A percentile compares a stretch with the other conserved stretches of the same genome.
Conservation (phyloP, 2,329 filamentous ascomycete species). For the Hypoxylon rubiginosum region DNA sequence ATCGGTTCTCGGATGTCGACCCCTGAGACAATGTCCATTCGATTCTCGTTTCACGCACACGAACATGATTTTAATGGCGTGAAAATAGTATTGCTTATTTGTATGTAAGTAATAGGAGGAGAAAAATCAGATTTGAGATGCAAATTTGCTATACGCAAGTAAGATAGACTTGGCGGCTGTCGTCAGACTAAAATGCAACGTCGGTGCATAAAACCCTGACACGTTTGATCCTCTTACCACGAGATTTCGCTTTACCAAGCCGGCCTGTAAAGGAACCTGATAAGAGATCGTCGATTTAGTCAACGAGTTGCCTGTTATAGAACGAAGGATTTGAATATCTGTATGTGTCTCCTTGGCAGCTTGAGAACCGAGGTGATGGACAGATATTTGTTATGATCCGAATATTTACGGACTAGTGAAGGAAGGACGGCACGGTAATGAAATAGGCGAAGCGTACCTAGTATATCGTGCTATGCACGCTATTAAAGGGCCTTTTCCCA, state of each 20-base stretch:
- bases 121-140: neutral
- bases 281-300: neutral
- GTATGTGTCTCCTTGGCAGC: neutral
- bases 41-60: neutral
- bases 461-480: slow-evolving; percentile 1
- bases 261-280: neutral
- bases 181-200: slow-evolving; percentile 1
- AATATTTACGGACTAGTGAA: neutral
- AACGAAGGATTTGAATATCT: neutral
- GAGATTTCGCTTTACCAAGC: neutral
- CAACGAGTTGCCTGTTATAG: slow-evolving; percentile 10
- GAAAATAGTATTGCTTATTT: neutral
- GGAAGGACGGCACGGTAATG: slow-evolving; percentile 9
- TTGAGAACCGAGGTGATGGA: neutral
- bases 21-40: neutral
- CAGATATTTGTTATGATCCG: slow-evolving; percentile 5
- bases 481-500: neutral
- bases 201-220: neutral
- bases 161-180: neutral
- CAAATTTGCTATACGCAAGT: neutral
- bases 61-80: neutral
- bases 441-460: slow-evolving; percentile 1
- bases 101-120: slow-evolving; percentile 1
- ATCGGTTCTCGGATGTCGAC: neutral
- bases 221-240: slow-evolving; percentile 13